Conservation (phyloP, 345 rosid genomes). For the Chamaenerion angustifolium region DNA sequence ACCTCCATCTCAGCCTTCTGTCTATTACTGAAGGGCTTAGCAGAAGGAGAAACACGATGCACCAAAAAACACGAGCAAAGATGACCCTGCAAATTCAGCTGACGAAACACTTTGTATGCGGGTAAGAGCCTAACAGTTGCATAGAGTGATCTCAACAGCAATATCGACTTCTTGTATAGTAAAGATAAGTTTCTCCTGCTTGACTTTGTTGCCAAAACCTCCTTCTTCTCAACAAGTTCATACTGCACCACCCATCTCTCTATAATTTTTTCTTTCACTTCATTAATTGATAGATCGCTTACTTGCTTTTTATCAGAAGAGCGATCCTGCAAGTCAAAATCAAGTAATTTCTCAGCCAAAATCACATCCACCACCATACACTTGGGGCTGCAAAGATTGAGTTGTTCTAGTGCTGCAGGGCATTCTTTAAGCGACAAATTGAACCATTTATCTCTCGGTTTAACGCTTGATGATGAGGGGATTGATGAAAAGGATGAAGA, state of each 20-base stretch:
- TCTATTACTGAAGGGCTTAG: slow-evolving; percentile 20
- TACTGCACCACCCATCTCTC: slow-evolving; percentile 33
- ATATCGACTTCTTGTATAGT: slow-evolving; percentile 20
- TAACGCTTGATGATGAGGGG: slow-evolving; percentile 15
- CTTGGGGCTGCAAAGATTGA: slow-evolving; percentile 16
- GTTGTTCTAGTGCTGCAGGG: slow-evolving; percentile 20
- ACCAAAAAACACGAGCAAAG: slow-evolving; percentile 13
- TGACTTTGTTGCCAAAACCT: not conserved
- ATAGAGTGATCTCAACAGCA: slow-evolving; percentile 30
- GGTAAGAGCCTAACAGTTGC: slow-evolving; percentile 23
- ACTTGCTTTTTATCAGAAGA: not conserved
- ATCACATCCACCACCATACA: slow-evolving; percentile 26
- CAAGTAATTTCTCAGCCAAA: slow-evolving; percentile 7
- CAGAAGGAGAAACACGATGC: slow-evolving; percentile 24
- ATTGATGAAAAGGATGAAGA: slow-evolving; percentile 14
- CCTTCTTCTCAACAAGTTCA: slow-evolving; percentile 17
- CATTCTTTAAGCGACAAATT: slow-evolving; percentile 25
- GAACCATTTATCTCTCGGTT: slow-evolving; percentile 26
- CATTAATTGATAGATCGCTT: not conserved
- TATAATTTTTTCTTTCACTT: slow-evolving; percentile 13
- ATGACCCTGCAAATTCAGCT: slow-evolving; percentile 15
- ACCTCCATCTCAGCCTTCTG: slow-evolving; percentile 22
- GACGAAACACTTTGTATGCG: slow-evolving; percentile 21
- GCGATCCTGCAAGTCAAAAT: not conserved
- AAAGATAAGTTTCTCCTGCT: not conserved